A percentile compares a stretch with the other conserved stretches of the same genome.
phyloP scores from a whole-genome alignment of 1,284 basidiomycete species.

The Schizopora paradoxa region DNA sequence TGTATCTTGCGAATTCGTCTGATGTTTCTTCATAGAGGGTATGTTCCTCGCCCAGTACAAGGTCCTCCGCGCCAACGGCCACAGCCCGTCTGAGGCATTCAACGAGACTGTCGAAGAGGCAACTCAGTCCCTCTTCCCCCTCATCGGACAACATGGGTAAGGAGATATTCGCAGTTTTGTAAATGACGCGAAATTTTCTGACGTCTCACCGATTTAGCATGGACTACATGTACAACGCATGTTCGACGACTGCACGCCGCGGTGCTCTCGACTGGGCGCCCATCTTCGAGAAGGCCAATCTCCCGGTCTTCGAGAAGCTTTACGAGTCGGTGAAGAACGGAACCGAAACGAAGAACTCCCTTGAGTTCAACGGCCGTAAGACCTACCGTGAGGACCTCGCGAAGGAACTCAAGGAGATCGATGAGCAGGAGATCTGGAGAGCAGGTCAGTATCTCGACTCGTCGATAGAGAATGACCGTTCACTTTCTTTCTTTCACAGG shows the following conservation, averaged over 20 bases:
- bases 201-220: constrained; percentile 48
- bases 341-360: constrained; percentile 93
- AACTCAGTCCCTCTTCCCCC: constrained; percentile 95
- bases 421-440: constrained; percentile 97
- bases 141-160: constrained; percentile 91
- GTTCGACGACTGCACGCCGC: constrained; percentile 98
- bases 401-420: constrained; percentile 92
- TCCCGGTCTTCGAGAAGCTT: constrained; percentile 90
- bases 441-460: constrained; percentile 63
- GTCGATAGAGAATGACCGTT: constrained; percentile 11
- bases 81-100: constrained; percentile 97
- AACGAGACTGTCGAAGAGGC: constrained; percentile 99
- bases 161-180: constrained; percentile 22
- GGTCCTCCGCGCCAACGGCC: constrained; percentile 97
- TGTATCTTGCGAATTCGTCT: constrained; percentile 4
- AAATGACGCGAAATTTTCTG: no score
- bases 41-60: constrained; percentile 99
- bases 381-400: constrained; percentile 95
- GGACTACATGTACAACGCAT: constrained; percentile 99
- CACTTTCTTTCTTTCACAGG: constrained; percentile 33
- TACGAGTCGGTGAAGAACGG: constrained; percentile 95
- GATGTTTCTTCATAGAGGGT: constrained; percentile 59
- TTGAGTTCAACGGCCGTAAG: constrained; percentile 91
- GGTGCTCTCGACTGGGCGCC: constrained; percentile 99
- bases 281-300: constrained; percentile 90